Evolutionary conservation across 2,329 filamentous ascomycete species (phyloP), one percentile per base, ranked within the genome.

Genomic region (Gyromitra esculenta): DNA sequence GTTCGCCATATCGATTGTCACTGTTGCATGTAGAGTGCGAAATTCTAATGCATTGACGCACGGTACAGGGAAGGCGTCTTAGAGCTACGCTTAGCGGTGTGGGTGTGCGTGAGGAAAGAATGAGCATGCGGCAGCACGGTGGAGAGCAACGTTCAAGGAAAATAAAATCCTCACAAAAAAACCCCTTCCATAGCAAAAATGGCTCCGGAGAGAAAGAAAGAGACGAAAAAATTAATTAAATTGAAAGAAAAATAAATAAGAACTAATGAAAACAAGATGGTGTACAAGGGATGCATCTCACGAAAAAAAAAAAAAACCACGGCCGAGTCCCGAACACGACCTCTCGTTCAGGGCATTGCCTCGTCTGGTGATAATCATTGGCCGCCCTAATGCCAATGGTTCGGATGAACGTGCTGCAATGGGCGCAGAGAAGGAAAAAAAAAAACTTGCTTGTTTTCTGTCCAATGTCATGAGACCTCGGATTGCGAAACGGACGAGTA

Each of bases 21-120:
- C 48, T 68, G 72, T 70, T 68, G 72, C 72, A 69, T 64, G 72
- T 69, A 74, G 64, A 74, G 68, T 74, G 72, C 57, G 57, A 69
- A 69, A n/a, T 69, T 41, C 63, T 59, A 69, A 59, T 77, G 75
- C 75, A 77, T 77, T 77, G 75, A 77, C 75, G 75, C 75, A 64
- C 70, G 39, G 65, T 65, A 74, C 71, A 77, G 66, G 75, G 75
- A 69, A 75, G 56, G 57, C 56, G 64, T 62, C 56, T 60, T 60
- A 63, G 48, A 59, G 70, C 21, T 66, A 56, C 48, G 54, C 59
- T 52, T n/a, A 18, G 69, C 39, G 62, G 21, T 18, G 45, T 54
- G 35, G 67, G 54, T 31, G 69, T 72, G 37, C 63, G 57, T 65
- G 60, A 31, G 64, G 57, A 41, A 63, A 60, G 56, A 43, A 66